Percentiles rank a stretch among this genome's conserved stretches.
Evolutionary conservation across 768 basidiomycete genomes (phyloP).

Genomic region (Candolleomyces aberdarensis): DNA sequence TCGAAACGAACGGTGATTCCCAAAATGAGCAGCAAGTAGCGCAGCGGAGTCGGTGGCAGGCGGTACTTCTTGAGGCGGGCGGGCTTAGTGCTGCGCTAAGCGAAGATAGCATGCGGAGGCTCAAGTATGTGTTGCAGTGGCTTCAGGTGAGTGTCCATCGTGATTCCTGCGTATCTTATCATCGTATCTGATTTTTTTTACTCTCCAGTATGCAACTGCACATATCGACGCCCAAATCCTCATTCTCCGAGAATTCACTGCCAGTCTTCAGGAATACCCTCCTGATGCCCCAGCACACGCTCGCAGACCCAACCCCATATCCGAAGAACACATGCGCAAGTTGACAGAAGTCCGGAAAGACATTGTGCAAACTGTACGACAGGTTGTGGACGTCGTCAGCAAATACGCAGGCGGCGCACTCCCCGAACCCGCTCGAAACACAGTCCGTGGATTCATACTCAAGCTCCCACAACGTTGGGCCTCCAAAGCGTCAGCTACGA

Average conservation of each 20-base stretch:
- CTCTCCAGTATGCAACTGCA: constrained; percentile 70
- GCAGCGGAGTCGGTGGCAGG: constrained; percentile 81
- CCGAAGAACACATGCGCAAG: constrained; percentile 56
- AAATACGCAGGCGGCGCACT: constrained; percentile 85
- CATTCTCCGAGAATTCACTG: constrained; percentile 80
- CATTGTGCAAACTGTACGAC: constrained; percentile 84
- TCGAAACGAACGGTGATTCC: constrained; percentile 6
- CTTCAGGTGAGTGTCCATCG: constrained; percentile 56
- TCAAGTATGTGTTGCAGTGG: constrained; percentile 88
- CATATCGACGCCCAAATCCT: constrained; percentile 88
- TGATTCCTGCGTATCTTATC: background rate
- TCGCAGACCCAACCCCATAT: constrained; percentile 29
- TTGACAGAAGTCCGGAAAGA: constrained; percentile 73
- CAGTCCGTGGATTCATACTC: constrained; percentile 75
- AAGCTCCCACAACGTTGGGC: constrained; percentile 84
- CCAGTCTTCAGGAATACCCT: constrained; percentile 56
- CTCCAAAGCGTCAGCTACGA: constrained; percentile 30
- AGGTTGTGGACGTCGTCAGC: constrained; percentile 84
- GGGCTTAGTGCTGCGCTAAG: constrained; percentile 86
- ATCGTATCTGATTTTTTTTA: constrained; percentile 2
- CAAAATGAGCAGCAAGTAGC: constrained; percentile 50
- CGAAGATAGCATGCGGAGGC: constrained; percentile 84
- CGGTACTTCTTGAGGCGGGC: constrained; percentile 80
- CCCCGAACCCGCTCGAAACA: constrained; percentile 75
- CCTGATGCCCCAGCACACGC: constrained; percentile 25